Percentiles rank a stretch among this genome's conserved stretches.
Evolutionary conservation across 305 asterid genomes (phyloP).

Genomic region (Withania somnifera): DNA sequence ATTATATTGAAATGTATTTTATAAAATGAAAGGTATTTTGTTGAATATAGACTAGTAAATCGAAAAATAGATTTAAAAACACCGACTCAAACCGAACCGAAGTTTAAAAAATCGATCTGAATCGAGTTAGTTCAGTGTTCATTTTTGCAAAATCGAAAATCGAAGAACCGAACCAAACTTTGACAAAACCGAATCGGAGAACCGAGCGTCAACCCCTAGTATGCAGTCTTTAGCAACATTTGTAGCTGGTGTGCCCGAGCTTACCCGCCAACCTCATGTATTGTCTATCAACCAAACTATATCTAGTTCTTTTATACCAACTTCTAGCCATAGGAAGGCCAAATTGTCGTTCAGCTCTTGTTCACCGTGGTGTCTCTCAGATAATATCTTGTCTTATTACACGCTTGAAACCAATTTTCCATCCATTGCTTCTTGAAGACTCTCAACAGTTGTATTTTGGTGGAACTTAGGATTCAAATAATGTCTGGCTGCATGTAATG

Average conservation of each 20-base stretch:
- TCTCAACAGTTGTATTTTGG: background rate
- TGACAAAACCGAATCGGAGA: too few relatives aligned
- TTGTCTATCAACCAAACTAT: background rate
- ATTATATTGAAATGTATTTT: too few relatives aligned
- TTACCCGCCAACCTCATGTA: background rate
- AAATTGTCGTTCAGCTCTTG: background rate
- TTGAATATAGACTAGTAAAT: too few relatives aligned
- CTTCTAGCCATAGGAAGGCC: background rate
- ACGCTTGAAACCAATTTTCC: background rate
- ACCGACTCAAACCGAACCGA: too few relatives aligned
- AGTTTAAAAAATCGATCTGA: too few relatives aligned
- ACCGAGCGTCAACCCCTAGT: too few relatives aligned
- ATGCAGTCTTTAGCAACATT: background rate
- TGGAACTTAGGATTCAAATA: slow-evolving; percentile 1
- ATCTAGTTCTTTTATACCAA: background rate
- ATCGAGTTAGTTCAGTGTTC: too few relatives aligned
- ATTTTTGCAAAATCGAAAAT: too few relatives aligned
- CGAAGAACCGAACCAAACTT: too few relatives aligned
- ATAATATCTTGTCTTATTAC: background rate
- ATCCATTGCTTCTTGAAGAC: background rate
- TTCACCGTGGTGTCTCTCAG: background rate
- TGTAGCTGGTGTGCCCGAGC: background rate
- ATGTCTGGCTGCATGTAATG: slow-evolving; percentile 2
- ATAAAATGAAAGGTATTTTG: too few relatives aligned
- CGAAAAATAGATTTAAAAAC: too few relatives aligned